Evolutionary conservation across 108 stramenopile genomes (phyloP).

Genomic region (Craspedostauros australis): DNA sequence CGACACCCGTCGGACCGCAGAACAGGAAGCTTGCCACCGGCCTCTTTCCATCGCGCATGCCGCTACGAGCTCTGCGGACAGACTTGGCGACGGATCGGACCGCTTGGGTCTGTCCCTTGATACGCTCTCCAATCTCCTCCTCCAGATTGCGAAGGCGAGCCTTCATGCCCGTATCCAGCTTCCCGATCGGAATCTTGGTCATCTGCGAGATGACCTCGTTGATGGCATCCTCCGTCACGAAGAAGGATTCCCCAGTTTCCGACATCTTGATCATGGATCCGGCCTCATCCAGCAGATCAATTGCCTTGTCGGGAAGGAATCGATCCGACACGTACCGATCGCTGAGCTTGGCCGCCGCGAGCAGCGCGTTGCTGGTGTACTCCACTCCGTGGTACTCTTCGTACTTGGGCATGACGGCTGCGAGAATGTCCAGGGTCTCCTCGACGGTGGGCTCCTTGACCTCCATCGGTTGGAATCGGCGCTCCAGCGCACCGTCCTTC

Average conservation of each 20-base stretch:
- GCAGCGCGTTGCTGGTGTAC: slow-evolving; percentile 54
- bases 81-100: slow-evolving; percentile 72
- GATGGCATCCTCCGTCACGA: slow-evolving; percentile 60
- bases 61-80: slow-evolving; percentile 75
- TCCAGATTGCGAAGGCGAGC: slow-evolving; percentile 77
- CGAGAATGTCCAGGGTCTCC: slow-evolving; percentile 76
- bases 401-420: slow-evolving; percentile 65
- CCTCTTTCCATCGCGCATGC: slow-evolving; percentile 63
- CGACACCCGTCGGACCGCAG: slow-evolving; percentile 89
- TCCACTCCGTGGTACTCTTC: slow-evolving; percentile 74
- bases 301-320: slow-evolving; percentile 54
- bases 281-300: slow-evolving; percentile 95
- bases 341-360: slow-evolving; percentile 60
- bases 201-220: slow-evolving; percentile 56
- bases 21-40: slow-evolving; percentile 85
- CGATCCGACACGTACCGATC: slow-evolving; percentile 70
- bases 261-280: slow-evolving; percentile 85
- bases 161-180: slow-evolving; percentile 70
- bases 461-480: slow-evolving; percentile 80
- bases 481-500: slow-evolving; percentile 81
- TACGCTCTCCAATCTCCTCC: slow-evolving; percentile 52
- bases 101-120: slow-evolving; percentile 86
- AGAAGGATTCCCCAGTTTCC: slow-evolving; percentile 49
- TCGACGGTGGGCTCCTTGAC: slow-evolving; percentile 80
- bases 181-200: slow-evolving; percentile 60